Base-by-base conservation (phyloP, 805 yeast genomes). In the Kuraishia floccosa region DNA sequence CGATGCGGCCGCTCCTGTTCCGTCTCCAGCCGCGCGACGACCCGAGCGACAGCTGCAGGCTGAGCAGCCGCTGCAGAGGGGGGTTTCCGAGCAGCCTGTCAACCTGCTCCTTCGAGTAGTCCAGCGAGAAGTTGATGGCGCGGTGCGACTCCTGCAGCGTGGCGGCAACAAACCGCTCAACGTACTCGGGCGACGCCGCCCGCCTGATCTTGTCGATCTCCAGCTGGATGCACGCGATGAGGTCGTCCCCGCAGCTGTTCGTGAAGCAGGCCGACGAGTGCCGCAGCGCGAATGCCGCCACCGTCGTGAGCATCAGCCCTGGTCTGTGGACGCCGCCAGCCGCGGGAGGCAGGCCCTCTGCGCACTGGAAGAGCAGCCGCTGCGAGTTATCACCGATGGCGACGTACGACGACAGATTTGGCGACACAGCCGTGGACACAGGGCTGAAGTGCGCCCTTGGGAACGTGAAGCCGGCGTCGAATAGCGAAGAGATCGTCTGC, bases 21-120 rank as follows among this genome's bases (percentile, higher is more conserved):
- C 47, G 53, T 34, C 33, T 49, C 68, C 50, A 63, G 29, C 54
- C 52, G 28, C 45, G 43, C 16, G 54, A 39, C 14, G 63, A 67
- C 1, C 91, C 89, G 24, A 84, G 47, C 0, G 75, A 58, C 34
- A 79, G 59, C 44, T 84, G 93, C 31, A 84, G 56, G 11, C 84
- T 70, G 22, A 84, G 53, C 29, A 85, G 54, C 32, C 79, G 66
- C 44, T 83, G 94, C 31, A 82, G 59, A 2, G 91, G 85, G 9
- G 89, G 89, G 42, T 76, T 76, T 13, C 77, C 76, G 24, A 84
- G 54, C 37, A 83, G 58, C 44, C 77, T 76, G 44, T 84, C 95
- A 3, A 80, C 74, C 30, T 76, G 80, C 33, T 83, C 94, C 32
- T 73, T 71, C 6, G 76, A 67, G 29, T 74, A 71, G 44, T 79